These are phyloP conservation scores for Colletotrichum sp. DNA, from an alignment of 2,329 filamentous ascomycete genomes.

Conservation along the genomic window DNA sequence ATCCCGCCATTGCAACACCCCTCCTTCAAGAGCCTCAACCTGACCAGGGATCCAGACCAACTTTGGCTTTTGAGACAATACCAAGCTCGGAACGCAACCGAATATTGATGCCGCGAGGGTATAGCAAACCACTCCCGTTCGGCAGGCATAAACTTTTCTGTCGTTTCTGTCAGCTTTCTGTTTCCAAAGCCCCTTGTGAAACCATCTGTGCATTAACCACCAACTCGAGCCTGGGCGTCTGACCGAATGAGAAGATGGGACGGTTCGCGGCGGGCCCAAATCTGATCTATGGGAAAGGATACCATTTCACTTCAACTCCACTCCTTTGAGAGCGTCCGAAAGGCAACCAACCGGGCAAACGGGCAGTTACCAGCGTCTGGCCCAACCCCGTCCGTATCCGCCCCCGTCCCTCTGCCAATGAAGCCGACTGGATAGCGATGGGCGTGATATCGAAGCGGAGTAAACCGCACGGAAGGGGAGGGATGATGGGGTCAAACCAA, in stretches of 20 bases:
- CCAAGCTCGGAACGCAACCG: conserved; percentile 15
- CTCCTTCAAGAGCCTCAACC: background rate
- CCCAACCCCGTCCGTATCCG: background rate
- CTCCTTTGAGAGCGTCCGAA: background rate
- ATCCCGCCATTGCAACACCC: background rate
- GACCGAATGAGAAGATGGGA: conserved; percentile 14
- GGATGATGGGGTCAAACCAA: background rate
- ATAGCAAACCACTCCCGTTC: background rate
- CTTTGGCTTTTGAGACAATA: conserved; percentile 7
- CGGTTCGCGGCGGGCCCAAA: conserved; percentile 6
- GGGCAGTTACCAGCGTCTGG: background rate
- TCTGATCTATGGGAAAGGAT: background rate
- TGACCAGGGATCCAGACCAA: background rate
- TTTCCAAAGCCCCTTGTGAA: conserved; percentile 19
- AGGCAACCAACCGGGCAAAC: background rate
- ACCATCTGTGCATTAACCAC: conserved; percentile 12
- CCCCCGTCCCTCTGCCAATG: background rate
- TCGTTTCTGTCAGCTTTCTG: background rate
- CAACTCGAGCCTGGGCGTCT: background rate
- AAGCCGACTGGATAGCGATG: background rate
- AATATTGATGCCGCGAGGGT: conserved; percentile 10
- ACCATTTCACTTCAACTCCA: background rate
- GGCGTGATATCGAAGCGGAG: background rate
- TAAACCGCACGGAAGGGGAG: background rate
- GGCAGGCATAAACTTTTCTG: conserved; percentile 10